A percentile compares a stretch with the other conserved stretches of the same genome.
Evolutionary conservation across 208 protist genomes (phyloP).

Genomic region (Porcisia hertigi): DNA sequence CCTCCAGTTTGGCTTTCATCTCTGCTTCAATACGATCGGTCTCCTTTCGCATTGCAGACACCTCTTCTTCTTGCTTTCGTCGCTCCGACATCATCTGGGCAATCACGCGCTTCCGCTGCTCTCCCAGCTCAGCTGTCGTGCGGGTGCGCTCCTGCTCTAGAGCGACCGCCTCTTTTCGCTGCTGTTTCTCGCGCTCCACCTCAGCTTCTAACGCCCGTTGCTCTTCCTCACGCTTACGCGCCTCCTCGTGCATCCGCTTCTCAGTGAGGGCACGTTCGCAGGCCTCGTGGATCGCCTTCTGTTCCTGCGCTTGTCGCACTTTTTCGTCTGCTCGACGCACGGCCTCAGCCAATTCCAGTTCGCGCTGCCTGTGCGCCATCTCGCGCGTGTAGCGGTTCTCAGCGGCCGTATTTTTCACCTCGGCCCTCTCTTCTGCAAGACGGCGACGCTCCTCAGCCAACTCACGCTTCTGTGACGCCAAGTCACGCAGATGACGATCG

Average conservation of each 20-base stretch:
- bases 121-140: slow-evolving; percentile 59
- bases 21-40: slow-evolving; percentile 87
- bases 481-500: slow-evolving; percentile 71
- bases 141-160: slow-evolving; percentile 50
- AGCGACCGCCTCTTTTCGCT: slow-evolving; percentile 40
- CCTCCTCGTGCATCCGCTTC: slow-evolving; percentile 47
- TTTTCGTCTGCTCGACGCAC: slow-evolving; percentile 66
- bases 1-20: slow-evolving; percentile 89
- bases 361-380: slow-evolving; percentile 53
- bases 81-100: slow-evolving; percentile 64
- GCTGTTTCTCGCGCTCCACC: slow-evolving; percentile 43
- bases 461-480: slow-evolving; percentile 67
- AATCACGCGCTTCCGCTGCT: slow-evolving; percentile 65
- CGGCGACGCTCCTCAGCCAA: slow-evolving; percentile 64
- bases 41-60: slow-evolving; percentile 78
- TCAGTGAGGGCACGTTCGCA: slow-evolving; percentile 37
- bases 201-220: slow-evolving; percentile 34
- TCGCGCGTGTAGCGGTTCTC: slow-evolving; percentile 48
- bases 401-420: slow-evolving; percentile 40
- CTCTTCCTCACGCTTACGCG: slow-evolving; percentile 41
- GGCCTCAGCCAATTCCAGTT: slow-evolving; percentile 60
- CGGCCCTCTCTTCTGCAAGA: slow-evolving; percentile 59
- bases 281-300: slow-evolving; percentile 47
- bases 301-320: slow-evolving; percentile 58
- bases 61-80: slow-evolving; percentile 65